A percentile compares a stretch with the other conserved stretches of the same genome.
Conservation (phyloP, 2,329 filamentous ascomycete genomes). For the Ascosphaera aggregata region DNA sequence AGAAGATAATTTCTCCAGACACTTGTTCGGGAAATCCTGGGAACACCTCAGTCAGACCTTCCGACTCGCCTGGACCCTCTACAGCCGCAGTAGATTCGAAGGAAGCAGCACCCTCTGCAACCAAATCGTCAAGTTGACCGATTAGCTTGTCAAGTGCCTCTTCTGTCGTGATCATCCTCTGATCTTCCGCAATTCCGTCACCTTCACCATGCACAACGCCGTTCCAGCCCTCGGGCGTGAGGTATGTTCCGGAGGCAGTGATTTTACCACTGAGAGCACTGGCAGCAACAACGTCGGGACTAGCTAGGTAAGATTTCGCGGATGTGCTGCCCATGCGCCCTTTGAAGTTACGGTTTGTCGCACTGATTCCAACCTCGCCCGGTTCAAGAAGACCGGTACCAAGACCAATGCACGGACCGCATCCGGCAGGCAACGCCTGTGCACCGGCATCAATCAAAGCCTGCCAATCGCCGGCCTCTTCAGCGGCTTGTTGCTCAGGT, state of each 20-base stretch:
- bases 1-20: conserved; percentile 69
- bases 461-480: conserved; percentile 72
- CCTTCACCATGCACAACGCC: conserved; percentile 43
- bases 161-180: conserved; percentile 42
- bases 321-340: conserved; percentile 66
- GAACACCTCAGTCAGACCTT: conserved; percentile 39
- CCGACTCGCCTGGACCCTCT: not conserved
- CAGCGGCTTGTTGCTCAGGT: conserved; percentile 51
- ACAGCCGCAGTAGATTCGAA: not conserved
- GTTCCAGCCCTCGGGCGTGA: conserved; percentile 44
- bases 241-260: conserved; percentile 51
- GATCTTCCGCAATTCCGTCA: conserved; percentile 37
- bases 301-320: conserved; percentile 66
- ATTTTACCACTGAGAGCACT: conserved; percentile 41
- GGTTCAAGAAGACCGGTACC: conserved; percentile 56
- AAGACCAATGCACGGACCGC: conserved; percentile 70
- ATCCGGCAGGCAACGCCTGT: conserved; percentile 43
- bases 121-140: conserved; percentile 37
- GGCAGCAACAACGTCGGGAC: conserved; percentile 78
- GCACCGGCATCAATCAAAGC: conserved; percentile 60
- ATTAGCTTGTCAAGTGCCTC: conserved; percentile 51
- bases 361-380: conserved; percentile 69
- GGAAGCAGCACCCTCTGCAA: conserved; percentile 3
- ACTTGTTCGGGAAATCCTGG: conserved; percentile 73
- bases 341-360: conserved; percentile 76